These are phyloP conservation scores for Pseudocercospora fuligena DNA, from an alignment of 2,329 filamentous ascomycete species.

Conservation along the genomic window DNA sequence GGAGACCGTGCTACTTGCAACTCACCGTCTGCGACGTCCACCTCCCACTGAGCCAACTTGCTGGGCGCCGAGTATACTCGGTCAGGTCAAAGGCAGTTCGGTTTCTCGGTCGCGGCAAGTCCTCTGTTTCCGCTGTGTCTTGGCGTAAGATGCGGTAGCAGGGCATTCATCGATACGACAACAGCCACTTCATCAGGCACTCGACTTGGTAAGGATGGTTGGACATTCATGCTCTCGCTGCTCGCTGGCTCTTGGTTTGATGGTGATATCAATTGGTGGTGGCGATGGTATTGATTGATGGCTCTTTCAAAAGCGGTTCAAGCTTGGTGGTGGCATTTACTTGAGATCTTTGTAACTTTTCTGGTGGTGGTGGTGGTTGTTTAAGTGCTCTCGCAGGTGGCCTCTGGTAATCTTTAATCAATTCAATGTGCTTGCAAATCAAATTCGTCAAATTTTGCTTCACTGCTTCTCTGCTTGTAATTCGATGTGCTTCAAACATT, in stretches of 20 bases:
- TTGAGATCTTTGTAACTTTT: neutral
- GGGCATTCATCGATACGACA: neutral
- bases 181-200: neutral
- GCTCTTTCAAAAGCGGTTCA: neutral
- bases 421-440: neutral
- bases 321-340: neutral
- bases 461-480: too few relatives aligned
- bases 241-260: neutral
- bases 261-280: neutral
- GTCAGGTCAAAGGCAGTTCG: neutral
- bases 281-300: neutral
- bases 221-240: neutral
- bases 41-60: neutral
- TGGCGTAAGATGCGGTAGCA: neutral
- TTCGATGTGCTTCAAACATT: neutral
- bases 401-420: neutral
- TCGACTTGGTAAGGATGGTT: neutral
- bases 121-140: neutral
- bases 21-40: neutral
- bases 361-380: neutral
- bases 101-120: neutral
- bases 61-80: neutral
- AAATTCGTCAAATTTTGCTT: neutral
- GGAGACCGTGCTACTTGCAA: neutral
- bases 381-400: neutral